Evolutionary conservation across 495 filamentous ascomycete species (phyloP), one percentile per base, ranked within the genome.

Genomic region (Aspergillus sclerotioniger): DNA sequence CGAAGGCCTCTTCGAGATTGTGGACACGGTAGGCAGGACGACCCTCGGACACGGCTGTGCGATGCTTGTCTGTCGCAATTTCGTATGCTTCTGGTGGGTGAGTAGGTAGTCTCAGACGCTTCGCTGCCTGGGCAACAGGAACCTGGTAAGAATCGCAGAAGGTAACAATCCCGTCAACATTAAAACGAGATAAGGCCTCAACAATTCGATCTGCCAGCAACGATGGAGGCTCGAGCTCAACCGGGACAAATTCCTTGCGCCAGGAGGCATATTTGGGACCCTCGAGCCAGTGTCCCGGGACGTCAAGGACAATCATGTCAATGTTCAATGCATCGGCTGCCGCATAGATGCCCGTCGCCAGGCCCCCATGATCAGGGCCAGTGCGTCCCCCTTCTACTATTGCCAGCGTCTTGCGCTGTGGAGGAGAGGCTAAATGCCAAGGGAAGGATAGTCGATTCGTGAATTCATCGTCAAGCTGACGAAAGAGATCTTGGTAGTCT

Each of bases 221-320:
- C 1, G 28, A 2, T 25, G 39, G 43, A 2, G 31, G 13, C 21
- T 15, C 9, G 1, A 35, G 19, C 7, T 50, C 29, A 4, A 66
- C 61, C 7, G 62, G 60, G 2, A 74, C 50, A 46, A 74, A 74
- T 0, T 56, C 63, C 32, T 73, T 61, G 7, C 69, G 56, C 48
- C 28, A 51, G 50, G 69, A 59, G 10, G 54, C 61, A 53, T 72
- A 75, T 13, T 72, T 62, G 6, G 61, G 54, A 6, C 58, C 59
- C 61, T 75, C 64, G 19, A 83, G 60, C 80, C 80, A 82, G 52
- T 80, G 74, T 1, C 78, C 76, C 2, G 69, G 62, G 6, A 74
- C 67, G 48, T 81, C 78, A 19, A 83, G 58, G 20, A 81, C 67
- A 6, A 82, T 70, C 0, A 83, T 63, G 8, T 73, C 66, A 25